A percentile compares a stretch with the other conserved stretches of the same genome.
Evolutionary conservation across 2,329 filamentous ascomycete species (phyloP).

Genomic region (Trichoderma aggressivum): DNA sequence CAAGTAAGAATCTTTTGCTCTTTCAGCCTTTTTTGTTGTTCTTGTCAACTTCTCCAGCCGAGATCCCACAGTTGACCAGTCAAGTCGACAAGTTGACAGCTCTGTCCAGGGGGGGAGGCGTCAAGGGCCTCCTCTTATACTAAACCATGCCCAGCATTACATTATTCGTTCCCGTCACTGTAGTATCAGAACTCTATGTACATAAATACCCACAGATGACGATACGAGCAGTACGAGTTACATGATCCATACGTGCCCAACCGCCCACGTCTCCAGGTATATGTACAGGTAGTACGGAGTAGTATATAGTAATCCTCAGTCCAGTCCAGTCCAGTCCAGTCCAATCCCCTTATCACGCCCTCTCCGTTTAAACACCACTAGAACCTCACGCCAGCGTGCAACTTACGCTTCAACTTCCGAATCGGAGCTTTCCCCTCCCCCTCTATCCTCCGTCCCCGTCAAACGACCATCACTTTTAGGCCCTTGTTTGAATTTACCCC

Average conservation of each 20-base stretch:
- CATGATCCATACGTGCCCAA: background rate
- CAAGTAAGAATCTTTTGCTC: background rate
- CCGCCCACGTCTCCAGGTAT: background rate
- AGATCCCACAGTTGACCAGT: slow-evolving; percentile 6
- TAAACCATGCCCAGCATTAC: background rate
- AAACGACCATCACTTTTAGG: too few species aligned
- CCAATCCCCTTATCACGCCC: background rate
- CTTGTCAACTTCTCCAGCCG: background rate
- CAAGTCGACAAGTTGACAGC: background rate
- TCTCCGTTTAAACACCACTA: background rate
- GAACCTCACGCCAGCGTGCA: background rate
- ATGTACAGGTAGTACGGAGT: too few species aligned
- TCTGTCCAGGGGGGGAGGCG: background rate
- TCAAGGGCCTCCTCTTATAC: background rate
- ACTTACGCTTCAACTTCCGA: slow-evolving; percentile 2
- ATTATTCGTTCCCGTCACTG: background rate
- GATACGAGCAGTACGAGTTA: background rate
- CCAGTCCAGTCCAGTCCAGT: background rate
- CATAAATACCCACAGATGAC: background rate
- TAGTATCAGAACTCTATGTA: background rate
- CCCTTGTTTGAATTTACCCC: background rate
- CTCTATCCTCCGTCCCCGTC: too few species aligned
- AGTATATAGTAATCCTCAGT: too few species aligned
- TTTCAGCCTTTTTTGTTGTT: background rate
- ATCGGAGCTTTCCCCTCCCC: background rate